phyloP scores from a whole-genome alignment of 2,329 filamentous ascomycete species.

The Ceratocystis cacaofunesta region DNA sequence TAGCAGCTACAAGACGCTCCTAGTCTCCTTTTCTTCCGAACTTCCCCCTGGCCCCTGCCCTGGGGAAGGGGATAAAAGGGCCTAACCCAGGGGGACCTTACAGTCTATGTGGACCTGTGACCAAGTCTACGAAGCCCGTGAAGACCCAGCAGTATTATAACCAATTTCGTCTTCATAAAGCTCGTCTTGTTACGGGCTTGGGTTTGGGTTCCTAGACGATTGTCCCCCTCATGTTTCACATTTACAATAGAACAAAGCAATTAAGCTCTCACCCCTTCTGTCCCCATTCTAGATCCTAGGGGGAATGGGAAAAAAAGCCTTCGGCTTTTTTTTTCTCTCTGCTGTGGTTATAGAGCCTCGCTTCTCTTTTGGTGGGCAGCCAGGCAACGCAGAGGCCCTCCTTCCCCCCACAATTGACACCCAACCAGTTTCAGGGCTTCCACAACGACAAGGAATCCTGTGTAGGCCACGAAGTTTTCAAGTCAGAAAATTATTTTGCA shows the following conservation, averaged over 20 bases:
- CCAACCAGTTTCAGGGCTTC: not conserved
- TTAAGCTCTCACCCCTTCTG: no score
- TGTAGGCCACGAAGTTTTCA: not conserved
- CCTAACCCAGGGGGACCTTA: not conserved
- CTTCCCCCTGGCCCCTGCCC: not conserved
- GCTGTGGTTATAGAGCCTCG: not conserved
- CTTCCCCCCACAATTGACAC: not conserved
- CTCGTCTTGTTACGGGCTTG: not conserved
- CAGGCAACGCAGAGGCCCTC: not conserved
- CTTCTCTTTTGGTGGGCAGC: not conserved
- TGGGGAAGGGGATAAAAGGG: not conserved
- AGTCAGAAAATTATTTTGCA: not conserved
- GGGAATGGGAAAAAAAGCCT: not conserved
- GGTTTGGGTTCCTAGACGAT: not conserved
- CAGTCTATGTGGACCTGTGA: not conserved
- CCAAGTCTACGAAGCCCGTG: no score
- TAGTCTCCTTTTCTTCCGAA: not conserved
- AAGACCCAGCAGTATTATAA: not conserved
- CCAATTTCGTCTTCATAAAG: not conserved
- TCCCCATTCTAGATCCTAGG: not conserved
- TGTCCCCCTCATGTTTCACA: not conserved
- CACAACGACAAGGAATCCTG: not conserved
- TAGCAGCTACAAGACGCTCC: no score
- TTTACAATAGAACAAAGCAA: not conserved
- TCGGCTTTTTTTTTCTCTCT: not conserved